Evolutionary conservation across 345 rosid species (phyloP).

Genomic region (Lumnitzera littorea): DNA sequence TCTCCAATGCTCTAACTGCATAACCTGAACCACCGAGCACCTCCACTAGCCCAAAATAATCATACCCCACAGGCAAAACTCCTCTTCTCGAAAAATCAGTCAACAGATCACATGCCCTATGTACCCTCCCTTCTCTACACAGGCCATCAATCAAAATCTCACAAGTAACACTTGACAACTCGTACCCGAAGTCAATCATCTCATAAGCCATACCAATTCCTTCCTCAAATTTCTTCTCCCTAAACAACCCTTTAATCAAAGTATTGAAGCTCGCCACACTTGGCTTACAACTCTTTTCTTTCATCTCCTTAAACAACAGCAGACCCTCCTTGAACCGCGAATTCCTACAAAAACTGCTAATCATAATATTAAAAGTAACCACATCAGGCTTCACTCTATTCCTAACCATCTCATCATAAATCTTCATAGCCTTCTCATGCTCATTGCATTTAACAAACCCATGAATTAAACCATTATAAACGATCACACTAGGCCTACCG

Average conservation of each 20-base stretch:
- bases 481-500: constrained; percentile 44
- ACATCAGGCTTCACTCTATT: constrained; percentile 72
- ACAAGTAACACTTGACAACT: constrained; percentile 59
- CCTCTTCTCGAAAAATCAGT: constrained; percentile 47
- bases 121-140: constrained; percentile 37
- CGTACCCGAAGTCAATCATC: constrained; percentile 61
- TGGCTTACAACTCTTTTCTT: constrained; percentile 56
- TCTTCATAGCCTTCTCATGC: constrained; percentile 36
- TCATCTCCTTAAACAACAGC: constrained; percentile 74
- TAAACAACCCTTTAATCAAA: constrained; percentile 60
- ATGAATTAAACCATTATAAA: constrained; percentile 60
- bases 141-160: constrained; percentile 82
- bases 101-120: constrained; percentile 52
- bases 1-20: constrained; percentile 42
- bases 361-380: constrained; percentile 61
- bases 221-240: constrained; percentile 51
- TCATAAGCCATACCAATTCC: constrained; percentile 72
- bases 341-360: constrained; percentile 55
- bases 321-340: constrained; percentile 45
- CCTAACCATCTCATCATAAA: constrained; percentile 55
- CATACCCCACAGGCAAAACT: constrained; percentile 54
- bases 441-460: constrained; percentile 55
- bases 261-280: constrained; percentile 84
- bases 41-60: constrained; percentile 49
- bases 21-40: constrained; percentile 41